Percentiles rank a stretch among this genome's conserved stretches.
Conservation (phyloP, 2,329 filamentous ascomycete species). For the Ophiostoma perfectum region DNA sequence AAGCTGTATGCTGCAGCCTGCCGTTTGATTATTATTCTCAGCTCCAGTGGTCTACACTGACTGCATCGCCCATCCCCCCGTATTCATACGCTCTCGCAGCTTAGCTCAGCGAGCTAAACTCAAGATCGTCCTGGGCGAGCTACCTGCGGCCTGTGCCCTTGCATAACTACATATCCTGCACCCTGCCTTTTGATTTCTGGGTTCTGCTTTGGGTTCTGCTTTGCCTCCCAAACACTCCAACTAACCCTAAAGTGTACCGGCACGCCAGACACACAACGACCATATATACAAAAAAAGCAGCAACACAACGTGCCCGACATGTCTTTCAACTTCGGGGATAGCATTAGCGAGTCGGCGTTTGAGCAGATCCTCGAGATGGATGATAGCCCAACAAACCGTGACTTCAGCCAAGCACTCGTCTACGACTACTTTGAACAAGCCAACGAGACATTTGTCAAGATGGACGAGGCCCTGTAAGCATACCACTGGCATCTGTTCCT, state of each 20-base stretch:
- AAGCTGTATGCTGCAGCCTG: not conserved
- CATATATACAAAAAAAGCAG: not conserved
- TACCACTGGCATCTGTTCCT: slow-evolving; percentile 32
- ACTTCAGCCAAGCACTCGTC: slow-evolving; percentile 86
- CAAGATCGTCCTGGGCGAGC: too few relatives aligned
- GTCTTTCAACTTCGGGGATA: slow-evolving; percentile 62
- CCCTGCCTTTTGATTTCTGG: too few relatives aligned
- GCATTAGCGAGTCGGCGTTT: slow-evolving; percentile 76
- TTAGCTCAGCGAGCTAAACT: too few relatives aligned
- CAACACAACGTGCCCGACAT: slow-evolving; percentile 33
- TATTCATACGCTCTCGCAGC: too few relatives aligned
- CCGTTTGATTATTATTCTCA: not conserved
- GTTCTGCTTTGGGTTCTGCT: not conserved
- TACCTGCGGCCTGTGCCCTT: too few relatives aligned
- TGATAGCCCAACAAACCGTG: slow-evolving; percentile 74
- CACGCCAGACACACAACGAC: not conserved
- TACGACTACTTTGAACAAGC: slow-evolving; percentile 92
- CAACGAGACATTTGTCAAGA: slow-evolving; percentile 74
- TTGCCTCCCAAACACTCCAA: not conserved
- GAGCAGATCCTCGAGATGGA: slow-evolving; percentile 98
- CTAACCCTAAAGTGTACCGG: not conserved
- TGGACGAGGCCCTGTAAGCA: slow-evolving; percentile 73
- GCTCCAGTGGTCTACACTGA: not conserved
- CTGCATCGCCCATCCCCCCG: too few relatives aligned
- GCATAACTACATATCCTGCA: too few relatives aligned